These are phyloP conservation scores for Fusarium sp. DNA, from an alignment of 2,329 filamentous ascomycete species.

Conservation along the genomic window DNA sequence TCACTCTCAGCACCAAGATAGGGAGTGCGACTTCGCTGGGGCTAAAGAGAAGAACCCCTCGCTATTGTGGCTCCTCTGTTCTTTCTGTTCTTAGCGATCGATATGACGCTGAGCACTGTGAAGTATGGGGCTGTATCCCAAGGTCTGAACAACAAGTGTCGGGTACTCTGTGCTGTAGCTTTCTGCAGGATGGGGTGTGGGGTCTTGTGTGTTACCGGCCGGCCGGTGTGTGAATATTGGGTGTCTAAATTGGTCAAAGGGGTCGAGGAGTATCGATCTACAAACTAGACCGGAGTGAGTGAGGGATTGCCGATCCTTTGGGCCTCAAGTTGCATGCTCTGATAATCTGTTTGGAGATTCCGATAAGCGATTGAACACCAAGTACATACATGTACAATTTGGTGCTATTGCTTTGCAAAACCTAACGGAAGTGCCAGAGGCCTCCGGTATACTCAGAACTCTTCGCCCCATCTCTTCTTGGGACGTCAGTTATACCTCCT, in stretches of 20 bases:
- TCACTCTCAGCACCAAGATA: neutral
- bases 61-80: slow-evolving; percentile 7
- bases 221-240: slow-evolving; percentile 23
- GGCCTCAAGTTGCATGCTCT: slow-evolving; percentile 5
- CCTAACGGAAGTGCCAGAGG: slow-evolving; percentile 4
- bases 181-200: slow-evolving; percentile 3
- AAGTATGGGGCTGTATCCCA: neutral
- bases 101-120: slow-evolving; percentile 19
- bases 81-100: neutral
- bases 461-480: neutral
- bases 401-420: neutral
- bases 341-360: neutral
- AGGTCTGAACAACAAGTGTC: neutral
- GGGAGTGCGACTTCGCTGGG: slow-evolving; percentile 1
- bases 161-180: neutral
- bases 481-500: neutral
- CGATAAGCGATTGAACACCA: slow-evolving; percentile 15
- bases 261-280: slow-evolving; percentile 22
- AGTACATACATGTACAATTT: neutral
- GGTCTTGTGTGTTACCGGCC: neutral
- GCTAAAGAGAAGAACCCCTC: slow-evolving; percentile 16
- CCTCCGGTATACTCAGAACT: neutral
- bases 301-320: slow-evolving; percentile 17
- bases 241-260: slow-evolving; percentile 2
- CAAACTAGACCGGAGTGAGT: slow-evolving; percentile 8